Percentiles rank a stretch among this genome's conserved stretches.
These are phyloP conservation scores for Sporothrix sp. DNA, from an alignment of 2,329 filamentous ascomycete species.

Conservation along the genomic window DNA sequence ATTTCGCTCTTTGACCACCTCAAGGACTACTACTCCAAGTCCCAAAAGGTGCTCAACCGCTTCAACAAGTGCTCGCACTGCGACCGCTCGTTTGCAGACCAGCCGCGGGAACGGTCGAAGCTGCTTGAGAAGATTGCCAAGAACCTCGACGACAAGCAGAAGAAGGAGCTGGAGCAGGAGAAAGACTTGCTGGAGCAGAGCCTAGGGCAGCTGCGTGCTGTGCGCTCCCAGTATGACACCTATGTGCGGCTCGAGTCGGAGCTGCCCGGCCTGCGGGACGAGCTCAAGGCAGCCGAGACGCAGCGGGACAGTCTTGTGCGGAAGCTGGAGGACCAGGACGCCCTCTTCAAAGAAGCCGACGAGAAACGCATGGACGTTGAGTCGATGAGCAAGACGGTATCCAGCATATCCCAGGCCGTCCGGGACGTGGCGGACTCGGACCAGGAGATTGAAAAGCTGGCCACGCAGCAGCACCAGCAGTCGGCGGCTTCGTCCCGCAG, in stretches of 20 bases:
- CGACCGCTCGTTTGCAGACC: constrained; percentile 54
- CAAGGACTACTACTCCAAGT: constrained; percentile 61
- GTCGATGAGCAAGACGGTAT: constrained; percentile 63
- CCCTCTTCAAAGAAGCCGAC: constrained; percentile 52
- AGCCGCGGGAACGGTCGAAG: constrained; percentile 48
- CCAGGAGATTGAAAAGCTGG: constrained; percentile 63
- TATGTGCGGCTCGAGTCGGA: constrained; percentile 57
- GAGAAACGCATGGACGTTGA: constrained; percentile 49
- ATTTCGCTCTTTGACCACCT: constrained; percentile 59
- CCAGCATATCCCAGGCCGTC: constrained; percentile 62
- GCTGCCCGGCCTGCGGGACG: constrained; percentile 57
- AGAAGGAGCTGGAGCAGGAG: constrained; percentile 45
- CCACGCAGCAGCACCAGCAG: constrained; percentile 46
- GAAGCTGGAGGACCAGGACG: constrained; percentile 59
- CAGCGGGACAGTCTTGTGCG: constrained; percentile 52
- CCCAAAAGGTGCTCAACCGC: constrained; percentile 53
- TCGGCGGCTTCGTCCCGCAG: constrained; percentile 44
- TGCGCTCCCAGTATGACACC: constrained; percentile 60
- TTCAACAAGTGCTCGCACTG: constrained; percentile 72
- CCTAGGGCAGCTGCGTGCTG: constrained; percentile 51
- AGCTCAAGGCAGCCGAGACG: constrained; percentile 43
- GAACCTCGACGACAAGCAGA: constrained; percentile 50
- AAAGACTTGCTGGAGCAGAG: constrained; percentile 47
- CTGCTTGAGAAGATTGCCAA: constrained; percentile 59
- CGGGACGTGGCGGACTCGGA: constrained; percentile 63